These are phyloP conservation scores for Agaricus sinodeliciosus DNA, from an alignment of 768 basidiomycete species.

Conservation along the genomic window DNA sequence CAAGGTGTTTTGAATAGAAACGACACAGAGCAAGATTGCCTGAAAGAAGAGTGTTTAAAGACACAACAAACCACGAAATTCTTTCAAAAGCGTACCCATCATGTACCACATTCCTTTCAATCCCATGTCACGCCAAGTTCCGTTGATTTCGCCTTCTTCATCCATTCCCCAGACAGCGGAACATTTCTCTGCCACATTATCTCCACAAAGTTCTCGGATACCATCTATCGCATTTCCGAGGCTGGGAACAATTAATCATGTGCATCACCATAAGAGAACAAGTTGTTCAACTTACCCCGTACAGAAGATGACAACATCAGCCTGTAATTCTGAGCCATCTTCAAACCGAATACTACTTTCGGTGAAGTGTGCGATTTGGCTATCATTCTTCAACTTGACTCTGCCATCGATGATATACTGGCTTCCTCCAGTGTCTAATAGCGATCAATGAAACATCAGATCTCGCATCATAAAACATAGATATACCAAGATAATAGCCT, in stretches of 20 bases:
- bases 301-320: slow-evolving; percentile 54
- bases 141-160: slow-evolving; percentile 54
- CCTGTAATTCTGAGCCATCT: slow-evolving; percentile 37
- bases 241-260: slow-evolving; percentile 19
- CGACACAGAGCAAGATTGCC: slow-evolving; percentile 44
- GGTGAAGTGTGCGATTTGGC: slow-evolving; percentile 39
- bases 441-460: neutral
- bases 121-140: slow-evolving; percentile 44
- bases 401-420: slow-evolving; percentile 60
- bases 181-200: slow-evolving; percentile 36
- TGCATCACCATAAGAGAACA: neutral
- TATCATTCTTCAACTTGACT: slow-evolving; percentile 65
- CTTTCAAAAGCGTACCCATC: slow-evolving; percentile 34
- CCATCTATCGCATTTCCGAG: slow-evolving; percentile 37
- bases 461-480: neutral
- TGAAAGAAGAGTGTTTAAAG: slow-evolving; percentile 12
- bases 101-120: slow-evolving; percentile 50
- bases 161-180: slow-evolving; percentile 61
- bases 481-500: slow-evolving; percentile 64
- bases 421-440: slow-evolving; percentile 48
- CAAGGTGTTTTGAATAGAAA: slow-evolving; percentile 56
- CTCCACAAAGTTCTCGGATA: slow-evolving; percentile 38
- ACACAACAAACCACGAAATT: neutral
- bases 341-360: slow-evolving; percentile 39
- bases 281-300: slow-evolving; percentile 36